Evolutionary conservation across 331 rosid species (phyloP).

Genomic region (Cucumis variabilis): DNA sequence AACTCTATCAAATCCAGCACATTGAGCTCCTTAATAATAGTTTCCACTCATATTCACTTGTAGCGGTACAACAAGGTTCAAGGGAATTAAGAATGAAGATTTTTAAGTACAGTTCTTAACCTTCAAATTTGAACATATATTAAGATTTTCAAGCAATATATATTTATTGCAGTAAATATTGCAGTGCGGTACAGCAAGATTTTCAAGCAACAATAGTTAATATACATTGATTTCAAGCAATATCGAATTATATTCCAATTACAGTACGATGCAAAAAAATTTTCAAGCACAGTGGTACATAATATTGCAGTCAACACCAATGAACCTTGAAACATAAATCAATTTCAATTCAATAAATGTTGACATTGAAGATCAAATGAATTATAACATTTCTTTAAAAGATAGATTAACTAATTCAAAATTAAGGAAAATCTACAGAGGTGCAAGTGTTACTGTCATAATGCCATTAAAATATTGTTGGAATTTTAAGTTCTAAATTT

Average conservation of each 20-base stretch:
- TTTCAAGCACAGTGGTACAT: neutral
- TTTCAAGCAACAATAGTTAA: too few relatives aligned
- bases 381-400: neutral
- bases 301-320: neutral
- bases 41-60: neutral
- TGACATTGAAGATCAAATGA: neutral
- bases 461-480: slow-evolving; percentile 10
- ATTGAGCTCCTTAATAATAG: neutral
- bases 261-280: too few relatives aligned
- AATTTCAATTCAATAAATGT: slow-evolving; percentile 12
- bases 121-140: neutral
- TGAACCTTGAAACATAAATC: neutral
- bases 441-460: neutral
- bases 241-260: too few relatives aligned
- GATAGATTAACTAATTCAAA: neutral
- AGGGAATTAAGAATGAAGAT: neutral
- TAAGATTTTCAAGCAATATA: too few relatives aligned
- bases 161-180: too few relatives aligned
- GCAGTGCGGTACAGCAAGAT: too few relatives aligned
- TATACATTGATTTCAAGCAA: too few relatives aligned
- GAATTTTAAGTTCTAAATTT: neutral
- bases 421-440: neutral
- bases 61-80: neutral
- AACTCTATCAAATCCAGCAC: neutral
- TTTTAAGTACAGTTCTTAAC: neutral